phyloP scores from a whole-genome alignment of 2,329 filamentous ascomycete genomes.

The Fusarium udum region DNA sequence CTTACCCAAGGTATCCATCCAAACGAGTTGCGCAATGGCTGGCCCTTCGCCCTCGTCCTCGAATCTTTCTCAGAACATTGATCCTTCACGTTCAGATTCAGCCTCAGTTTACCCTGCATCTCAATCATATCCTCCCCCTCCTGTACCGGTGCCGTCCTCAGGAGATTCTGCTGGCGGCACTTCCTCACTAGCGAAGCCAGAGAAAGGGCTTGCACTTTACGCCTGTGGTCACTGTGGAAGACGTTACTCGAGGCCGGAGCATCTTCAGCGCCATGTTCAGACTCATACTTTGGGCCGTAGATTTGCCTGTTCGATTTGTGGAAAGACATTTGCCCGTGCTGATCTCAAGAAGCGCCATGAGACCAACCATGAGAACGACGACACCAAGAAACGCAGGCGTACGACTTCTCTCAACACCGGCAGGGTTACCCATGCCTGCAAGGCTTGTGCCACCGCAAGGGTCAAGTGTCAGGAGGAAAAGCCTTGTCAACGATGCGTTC shows the following conservation, averaged over 20 bases:
- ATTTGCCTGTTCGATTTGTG: constrained; percentile 60
- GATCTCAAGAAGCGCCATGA: constrained; percentile 64
- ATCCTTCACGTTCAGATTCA: constrained; percentile 42
- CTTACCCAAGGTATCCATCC: neutral
- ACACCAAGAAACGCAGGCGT: constrained; percentile 58
- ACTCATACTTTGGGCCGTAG: constrained; percentile 61
- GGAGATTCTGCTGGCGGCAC: neutral
- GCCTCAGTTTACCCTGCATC: constrained; percentile 17
- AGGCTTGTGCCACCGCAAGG: constrained; percentile 60
- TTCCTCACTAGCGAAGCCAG: constrained; percentile 27
- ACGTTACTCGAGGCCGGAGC: constrained; percentile 63
- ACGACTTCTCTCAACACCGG: constrained; percentile 57
- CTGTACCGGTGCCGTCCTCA: constrained; percentile 10
- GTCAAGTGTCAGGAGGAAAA: constrained; percentile 66
- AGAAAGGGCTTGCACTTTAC: constrained; percentile 51
- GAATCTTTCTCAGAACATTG: constrained; percentile 43
- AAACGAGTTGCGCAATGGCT: constrained; percentile 42
- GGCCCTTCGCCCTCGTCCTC: constrained; percentile 46
- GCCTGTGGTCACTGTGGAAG: constrained; percentile 63
- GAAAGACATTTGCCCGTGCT: constrained; percentile 63
- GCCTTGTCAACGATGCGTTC: constrained; percentile 62
- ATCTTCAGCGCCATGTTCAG: constrained; percentile 62
- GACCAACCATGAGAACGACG: constrained; percentile 61
- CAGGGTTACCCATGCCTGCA: constrained; percentile 64
- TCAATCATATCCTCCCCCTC: constrained; percentile 29